These are phyloP conservation scores for Crithidia expoeki DNA, from an alignment of 208 protist genomes.

Conservation along the genomic window DNA sequence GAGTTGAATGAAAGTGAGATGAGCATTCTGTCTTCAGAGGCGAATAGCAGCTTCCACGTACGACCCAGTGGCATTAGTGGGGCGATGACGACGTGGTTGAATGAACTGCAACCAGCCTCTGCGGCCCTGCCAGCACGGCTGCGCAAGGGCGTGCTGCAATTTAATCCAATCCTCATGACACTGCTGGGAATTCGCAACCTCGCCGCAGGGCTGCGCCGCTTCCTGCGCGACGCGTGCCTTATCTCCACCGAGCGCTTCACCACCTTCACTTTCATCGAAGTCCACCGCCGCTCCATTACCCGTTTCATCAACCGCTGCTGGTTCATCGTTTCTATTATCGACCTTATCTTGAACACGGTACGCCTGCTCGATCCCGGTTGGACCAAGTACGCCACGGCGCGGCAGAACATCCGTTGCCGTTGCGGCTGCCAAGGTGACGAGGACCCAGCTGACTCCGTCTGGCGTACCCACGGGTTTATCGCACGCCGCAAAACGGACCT, in stretches of 20 bases:
- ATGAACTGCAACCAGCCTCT: constrained; percentile 49
- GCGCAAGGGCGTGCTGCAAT: constrained; percentile 61
- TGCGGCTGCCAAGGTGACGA: constrained; percentile 61
- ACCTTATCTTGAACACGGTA: constrained; percentile 79
- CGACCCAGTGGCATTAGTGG: background rate
- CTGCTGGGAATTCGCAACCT: constrained; percentile 75
- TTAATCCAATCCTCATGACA: constrained; percentile 67
- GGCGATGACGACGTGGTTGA: constrained; percentile 23
- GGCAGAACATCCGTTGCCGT: constrained; percentile 59
- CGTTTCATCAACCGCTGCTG: constrained; percentile 68
- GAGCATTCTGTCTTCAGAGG: constrained; percentile 27
- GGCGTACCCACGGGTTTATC: constrained; percentile 57
- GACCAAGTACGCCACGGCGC: constrained; percentile 69
- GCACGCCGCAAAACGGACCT: constrained; percentile 67
- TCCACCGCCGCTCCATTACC: constrained; percentile 56
- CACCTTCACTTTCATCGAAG: constrained; percentile 53
- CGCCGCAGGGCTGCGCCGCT: constrained; percentile 63
- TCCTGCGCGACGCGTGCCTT: constrained; percentile 74
- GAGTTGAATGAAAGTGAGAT: constrained; percentile 29
- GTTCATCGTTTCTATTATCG: constrained; percentile 70
- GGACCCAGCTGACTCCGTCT: constrained; percentile 43
- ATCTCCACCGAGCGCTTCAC: constrained; percentile 74
- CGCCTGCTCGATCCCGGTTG: constrained; percentile 70
- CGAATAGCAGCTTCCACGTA: constrained; percentile 31
- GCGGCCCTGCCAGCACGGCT: constrained; percentile 51